These are phyloP conservation scores for Alternaria novae-zelandiae DNA, from an alignment of 2,329 filamentous ascomycete species.

Conservation along the genomic window DNA sequence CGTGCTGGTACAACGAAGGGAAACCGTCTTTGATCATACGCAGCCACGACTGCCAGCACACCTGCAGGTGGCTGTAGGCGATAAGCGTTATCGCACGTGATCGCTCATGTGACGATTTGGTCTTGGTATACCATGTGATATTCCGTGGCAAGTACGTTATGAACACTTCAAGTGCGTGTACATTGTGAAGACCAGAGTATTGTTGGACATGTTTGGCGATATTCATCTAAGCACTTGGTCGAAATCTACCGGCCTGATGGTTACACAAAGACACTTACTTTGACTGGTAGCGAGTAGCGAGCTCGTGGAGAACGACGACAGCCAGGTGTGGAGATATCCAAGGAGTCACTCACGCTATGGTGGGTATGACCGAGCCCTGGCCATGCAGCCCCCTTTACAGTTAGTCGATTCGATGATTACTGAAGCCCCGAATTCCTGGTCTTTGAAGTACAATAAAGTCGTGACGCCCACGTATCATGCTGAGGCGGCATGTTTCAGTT, in stretches of 20 bases:
- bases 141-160: background rate
- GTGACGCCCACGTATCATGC: background rate
- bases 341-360: background rate
- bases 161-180: background rate
- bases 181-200: background rate
- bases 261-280: background rate
- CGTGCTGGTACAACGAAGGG: background rate
- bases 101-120: background rate
- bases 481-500: background rate
- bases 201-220: background rate
- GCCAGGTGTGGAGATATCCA: background rate
- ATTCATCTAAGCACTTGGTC: background rate
- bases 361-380: background rate
- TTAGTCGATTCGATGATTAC: background rate
- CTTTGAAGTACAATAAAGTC: background rate
- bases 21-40: background rate
- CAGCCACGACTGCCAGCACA: background rate
- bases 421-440: background rate
- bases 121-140: background rate
- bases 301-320: conserved; percentile 1
- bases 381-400: background rate
- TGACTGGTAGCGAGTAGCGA: background rate
- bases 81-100: conserved; percentile 6
- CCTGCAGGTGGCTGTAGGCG: background rate
- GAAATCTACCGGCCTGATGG: background rate